Conservation (phyloP, 345 rosid species). For the Eucalyptus pauciflora region DNA sequence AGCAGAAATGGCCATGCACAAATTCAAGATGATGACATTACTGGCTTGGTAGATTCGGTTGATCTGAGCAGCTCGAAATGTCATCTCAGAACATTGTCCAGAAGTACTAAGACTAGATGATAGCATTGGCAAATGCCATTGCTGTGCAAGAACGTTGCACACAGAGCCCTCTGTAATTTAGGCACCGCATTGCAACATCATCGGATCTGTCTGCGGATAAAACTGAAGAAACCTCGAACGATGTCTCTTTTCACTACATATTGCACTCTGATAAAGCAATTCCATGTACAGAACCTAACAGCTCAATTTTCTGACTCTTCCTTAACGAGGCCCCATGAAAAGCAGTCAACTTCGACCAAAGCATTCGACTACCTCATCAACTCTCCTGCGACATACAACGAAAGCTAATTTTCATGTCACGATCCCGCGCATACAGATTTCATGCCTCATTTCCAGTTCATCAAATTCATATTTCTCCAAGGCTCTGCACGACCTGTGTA, state of each 20-base stretch:
- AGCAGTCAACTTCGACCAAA: background rate
- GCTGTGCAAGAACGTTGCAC: background rate
- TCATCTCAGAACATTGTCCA: background rate
- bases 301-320: background rate
- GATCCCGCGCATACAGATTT: background rate
- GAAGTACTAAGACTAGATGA: background rate
- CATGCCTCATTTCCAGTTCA: background rate
- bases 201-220: background rate
- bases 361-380: background rate
- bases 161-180: background rate
- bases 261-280: background rate
- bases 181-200: background rate
- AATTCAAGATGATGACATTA: background rate
- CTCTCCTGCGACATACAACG: fast-evolving
- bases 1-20: background rate
- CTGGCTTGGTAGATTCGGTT: background rate
- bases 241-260: background rate
- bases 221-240: background rate
- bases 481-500: background rate
- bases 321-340: background rate
- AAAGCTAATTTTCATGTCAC: background rate
- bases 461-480: background rate
- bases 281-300: background rate
- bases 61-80: background rate
- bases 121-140: background rate